Evolutionary conservation across 257 asterid species (phyloP).

Genomic region (Solanum tarijense): DNA sequence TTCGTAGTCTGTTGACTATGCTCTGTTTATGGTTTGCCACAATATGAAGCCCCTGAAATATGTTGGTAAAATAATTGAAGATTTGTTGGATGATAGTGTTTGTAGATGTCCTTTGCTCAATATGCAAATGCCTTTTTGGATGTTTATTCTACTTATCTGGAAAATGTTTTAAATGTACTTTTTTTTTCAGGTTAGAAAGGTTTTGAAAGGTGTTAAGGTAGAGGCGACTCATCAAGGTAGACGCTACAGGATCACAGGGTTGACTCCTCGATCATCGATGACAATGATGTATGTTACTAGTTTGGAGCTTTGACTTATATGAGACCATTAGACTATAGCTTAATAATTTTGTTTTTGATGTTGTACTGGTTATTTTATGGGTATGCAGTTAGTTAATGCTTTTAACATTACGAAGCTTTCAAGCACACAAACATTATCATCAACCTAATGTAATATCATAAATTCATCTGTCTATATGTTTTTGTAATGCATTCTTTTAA

Average conservation of each 20-base stretch:
- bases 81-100: neutral
- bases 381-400: neutral
- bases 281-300: conserved; percentile 33
- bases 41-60: neutral
- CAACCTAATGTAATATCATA: neutral
- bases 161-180: neutral
- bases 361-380: neutral
- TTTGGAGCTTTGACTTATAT: neutral
- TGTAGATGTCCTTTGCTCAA: neutral
- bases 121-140: neutral
- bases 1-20: neutral
- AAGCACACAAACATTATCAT: neutral
- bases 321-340: neutral
- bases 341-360: neutral
- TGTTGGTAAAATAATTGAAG: neutral
- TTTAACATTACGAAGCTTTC: neutral
- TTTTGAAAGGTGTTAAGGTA: conserved; percentile 41
- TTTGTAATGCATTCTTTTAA: neutral
- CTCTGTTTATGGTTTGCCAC: neutral
- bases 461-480: neutral
- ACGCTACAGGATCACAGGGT: conserved; percentile 36
- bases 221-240: conserved; percentile 24
- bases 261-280: conserved; percentile 22
- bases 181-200: conserved; percentile 35
- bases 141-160: neutral